Percentiles rank a stretch among this genome's conserved stretches.
These are phyloP conservation scores for Artemisia argyi DNA, from an alignment of 129 eudicot genomes.

Conservation along the genomic window DNA sequence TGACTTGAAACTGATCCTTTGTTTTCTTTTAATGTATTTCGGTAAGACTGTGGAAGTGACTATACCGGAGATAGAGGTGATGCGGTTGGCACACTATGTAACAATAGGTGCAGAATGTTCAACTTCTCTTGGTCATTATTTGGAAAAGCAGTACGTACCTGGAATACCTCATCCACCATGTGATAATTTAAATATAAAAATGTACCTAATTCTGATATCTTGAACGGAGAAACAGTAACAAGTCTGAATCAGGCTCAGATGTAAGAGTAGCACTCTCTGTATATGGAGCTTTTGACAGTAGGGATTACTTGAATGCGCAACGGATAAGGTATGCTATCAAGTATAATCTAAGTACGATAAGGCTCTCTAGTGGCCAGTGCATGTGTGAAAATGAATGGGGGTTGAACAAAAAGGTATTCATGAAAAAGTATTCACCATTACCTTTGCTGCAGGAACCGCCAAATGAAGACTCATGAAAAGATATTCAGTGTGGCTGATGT, in stretches of 20 bases:
- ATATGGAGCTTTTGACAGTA: conserved; percentile 68
- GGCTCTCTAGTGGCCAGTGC: neutral
- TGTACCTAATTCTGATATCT: conserved; percentile 13
- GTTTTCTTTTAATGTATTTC: neutral
- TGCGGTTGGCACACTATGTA: conserved; percentile 94
- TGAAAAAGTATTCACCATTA: neutral
- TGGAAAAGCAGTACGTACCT: conserved; percentile 59
- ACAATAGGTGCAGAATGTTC: conserved; percentile 91
- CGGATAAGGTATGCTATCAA: conserved; percentile 53
- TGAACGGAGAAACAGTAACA: conserved; percentile 42
- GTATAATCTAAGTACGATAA: neutral
- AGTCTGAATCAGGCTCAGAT: conserved; percentile 78
- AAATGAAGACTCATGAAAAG: conserved; percentile 64
- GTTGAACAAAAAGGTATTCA: too few relatives aligned
- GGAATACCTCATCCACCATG: neutral
- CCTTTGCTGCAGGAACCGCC: conserved; percentile 58
- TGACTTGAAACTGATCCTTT: neutral
- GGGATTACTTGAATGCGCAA: conserved; percentile 91
- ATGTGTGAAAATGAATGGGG: neutral
- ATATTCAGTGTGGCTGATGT: conserved; percentile 83
- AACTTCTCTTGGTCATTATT: conserved; percentile 59
- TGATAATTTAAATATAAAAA: neutral
- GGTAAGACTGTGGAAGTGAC: conserved; percentile 73
- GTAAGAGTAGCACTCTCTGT: conserved; percentile 81
- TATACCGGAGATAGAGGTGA: conserved; percentile 78